phyloP scores from a whole-genome alignment of 352 stramenopile species.

The Globisporangium mamillatum region DNA sequence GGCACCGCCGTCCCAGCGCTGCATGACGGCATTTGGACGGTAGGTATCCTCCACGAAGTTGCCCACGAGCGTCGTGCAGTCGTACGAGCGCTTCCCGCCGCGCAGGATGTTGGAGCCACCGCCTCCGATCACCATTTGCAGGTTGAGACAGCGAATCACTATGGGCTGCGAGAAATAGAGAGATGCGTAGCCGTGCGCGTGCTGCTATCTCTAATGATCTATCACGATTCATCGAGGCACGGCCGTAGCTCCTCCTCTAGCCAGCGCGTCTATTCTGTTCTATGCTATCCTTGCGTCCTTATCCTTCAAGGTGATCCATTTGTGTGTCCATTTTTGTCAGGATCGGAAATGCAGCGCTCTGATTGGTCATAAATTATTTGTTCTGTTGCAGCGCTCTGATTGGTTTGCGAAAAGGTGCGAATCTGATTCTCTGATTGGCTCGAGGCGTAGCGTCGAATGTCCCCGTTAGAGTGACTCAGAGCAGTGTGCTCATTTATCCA shows the following conservation, averaged over 20 bases:
- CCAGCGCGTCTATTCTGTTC: too few relatives aligned
- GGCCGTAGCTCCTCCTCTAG: background rate
- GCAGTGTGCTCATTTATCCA: background rate
- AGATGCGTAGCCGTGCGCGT: background rate
- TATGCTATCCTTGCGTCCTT: background rate
- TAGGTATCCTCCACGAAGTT: conserved; percentile 85
- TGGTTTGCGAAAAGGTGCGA: background rate
- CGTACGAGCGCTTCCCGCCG: conserved; percentile 70
- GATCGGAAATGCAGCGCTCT: background rate
- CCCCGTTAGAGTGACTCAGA: background rate
- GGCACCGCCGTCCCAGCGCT: conserved; percentile 36
- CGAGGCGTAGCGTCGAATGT: background rate
- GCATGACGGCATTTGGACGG: conserved; percentile 44
- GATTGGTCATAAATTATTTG: conserved; percentile 1
- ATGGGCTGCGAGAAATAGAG: background rate
- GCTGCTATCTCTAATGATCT: background rate
- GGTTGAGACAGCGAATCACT: background rate
- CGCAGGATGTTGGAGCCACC: conserved; percentile 80
- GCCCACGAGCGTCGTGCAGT: conserved; percentile 76
- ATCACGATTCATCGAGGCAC: background rate
- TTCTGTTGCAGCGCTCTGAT: background rate
- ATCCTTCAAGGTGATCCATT: conserved; percentile 1
- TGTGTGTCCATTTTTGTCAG: conserved; percentile 2
- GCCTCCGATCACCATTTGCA: conserved; percentile 35
- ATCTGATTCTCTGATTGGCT: conserved; percentile 1